Evolutionary conservation across 2,329 filamentous ascomycete species (phyloP).

Genomic region (Penicillium expansum): DNA sequence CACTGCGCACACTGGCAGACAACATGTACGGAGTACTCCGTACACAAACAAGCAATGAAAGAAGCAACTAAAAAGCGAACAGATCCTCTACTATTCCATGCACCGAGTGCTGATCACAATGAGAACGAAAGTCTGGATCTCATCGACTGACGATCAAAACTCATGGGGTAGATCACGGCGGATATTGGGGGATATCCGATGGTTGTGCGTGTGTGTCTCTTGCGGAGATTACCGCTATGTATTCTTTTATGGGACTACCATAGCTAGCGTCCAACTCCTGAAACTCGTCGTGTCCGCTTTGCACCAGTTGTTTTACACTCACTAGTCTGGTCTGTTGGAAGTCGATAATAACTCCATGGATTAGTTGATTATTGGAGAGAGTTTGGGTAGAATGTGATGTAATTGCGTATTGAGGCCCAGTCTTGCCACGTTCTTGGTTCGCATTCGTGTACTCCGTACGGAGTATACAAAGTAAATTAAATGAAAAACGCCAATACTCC

Average conservation of each 20-base stretch:
- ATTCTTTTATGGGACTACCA: background rate
- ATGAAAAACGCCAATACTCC: background rate
- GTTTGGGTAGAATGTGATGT: background rate
- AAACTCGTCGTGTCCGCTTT: background rate
- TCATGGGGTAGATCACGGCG: conserved; percentile 4
- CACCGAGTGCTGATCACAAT: background rate
- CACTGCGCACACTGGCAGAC: no score
- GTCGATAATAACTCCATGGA: background rate
- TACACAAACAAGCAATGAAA: background rate
- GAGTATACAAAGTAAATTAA: background rate
- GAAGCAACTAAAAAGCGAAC: background rate
- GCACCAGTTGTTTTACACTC: background rate
- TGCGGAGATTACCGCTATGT: conserved; percentile 6
- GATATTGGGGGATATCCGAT: background rate
- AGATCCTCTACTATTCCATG: background rate
- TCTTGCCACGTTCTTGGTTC: background rate
- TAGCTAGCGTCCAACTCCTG: background rate
- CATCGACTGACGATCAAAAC: conserved; percentile 1
- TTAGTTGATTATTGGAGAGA: background rate
- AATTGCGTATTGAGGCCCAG: background rate
- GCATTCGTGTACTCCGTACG: background rate
- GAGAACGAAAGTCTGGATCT: background rate
- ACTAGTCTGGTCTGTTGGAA: background rate
- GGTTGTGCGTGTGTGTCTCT: background rate
- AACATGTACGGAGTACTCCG: background rate